phyloP scores from a whole-genome alignment of 2,329 filamentous ascomycete species.

The Colletotrichum australisinense region DNA sequence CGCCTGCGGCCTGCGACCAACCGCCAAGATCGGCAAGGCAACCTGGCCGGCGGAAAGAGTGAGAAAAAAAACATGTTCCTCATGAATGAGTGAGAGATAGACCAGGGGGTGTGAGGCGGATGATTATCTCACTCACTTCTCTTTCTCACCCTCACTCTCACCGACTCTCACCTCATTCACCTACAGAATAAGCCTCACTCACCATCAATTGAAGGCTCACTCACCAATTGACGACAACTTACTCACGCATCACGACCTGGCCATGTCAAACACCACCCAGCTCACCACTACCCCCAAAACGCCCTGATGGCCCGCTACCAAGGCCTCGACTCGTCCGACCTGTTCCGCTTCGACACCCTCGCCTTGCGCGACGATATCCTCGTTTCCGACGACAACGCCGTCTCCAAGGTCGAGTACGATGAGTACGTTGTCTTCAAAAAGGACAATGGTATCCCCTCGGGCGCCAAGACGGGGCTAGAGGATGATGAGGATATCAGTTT shows the following conservation, averaged over 20 bases:
- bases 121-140: conserved; percentile 1
- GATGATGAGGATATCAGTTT: conserved; percentile 37
- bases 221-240: neutral
- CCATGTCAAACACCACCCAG: conserved; percentile 26
- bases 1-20: neutral
- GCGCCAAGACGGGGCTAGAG: conserved; percentile 20
- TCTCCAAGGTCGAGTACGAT: conserved; percentile 50
- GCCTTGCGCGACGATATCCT: conserved; percentile 47
- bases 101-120: neutral
- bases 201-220: neutral
- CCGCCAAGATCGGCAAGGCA: conserved; percentile 24
- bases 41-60: neutral
- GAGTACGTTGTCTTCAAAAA: conserved; percentile 51
- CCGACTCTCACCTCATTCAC: conserved; percentile 1
- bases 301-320: conserved; percentile 32
- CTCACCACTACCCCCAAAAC: conserved; percentile 14
- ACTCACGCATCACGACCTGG: neutral
- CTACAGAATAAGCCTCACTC: neutral
- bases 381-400: conserved; percentile 42
- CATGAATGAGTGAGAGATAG: neutral
- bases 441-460: conserved; percentile 32
- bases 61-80: neutral
- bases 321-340: conserved; percentile 42
- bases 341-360: conserved; percentile 51
- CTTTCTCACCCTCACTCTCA: neutral